phyloP scores from a whole-genome alignment of 2,329 filamentous ascomycete genomes.

The Apiospora saccharicola region DNA sequence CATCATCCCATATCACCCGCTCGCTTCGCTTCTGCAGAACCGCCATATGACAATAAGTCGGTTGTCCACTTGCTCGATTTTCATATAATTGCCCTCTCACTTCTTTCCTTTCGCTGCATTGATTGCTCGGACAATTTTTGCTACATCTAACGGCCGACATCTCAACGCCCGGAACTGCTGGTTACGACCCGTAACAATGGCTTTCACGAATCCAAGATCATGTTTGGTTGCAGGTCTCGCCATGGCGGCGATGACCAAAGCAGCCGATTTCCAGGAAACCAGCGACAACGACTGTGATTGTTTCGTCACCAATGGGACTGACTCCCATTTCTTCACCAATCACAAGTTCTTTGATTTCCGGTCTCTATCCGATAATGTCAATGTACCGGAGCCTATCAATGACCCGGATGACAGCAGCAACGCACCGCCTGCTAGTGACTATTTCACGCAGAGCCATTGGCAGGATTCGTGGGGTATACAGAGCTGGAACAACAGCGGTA shows the following conservation, averaged over 20 bases:
- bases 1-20: slow-evolving; percentile 15
- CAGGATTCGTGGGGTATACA: slow-evolving; percentile 42
- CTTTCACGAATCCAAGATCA: slow-evolving; percentile 28
- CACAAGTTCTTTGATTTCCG: slow-evolving; percentile 61
- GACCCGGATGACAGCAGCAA: slow-evolving; percentile 35
- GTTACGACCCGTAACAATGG: background rate
- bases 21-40: background rate
- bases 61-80: background rate
- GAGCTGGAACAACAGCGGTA: slow-evolving; percentile 41
- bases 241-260: slow-evolving; percentile 29
- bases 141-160: background rate
- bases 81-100: background rate
- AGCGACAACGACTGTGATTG: slow-evolving; percentile 49
- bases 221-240: slow-evolving; percentile 27
- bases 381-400: slow-evolving; percentile 38
- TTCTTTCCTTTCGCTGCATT: background rate
- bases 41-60: background rate
- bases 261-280: slow-evolving; percentile 35
- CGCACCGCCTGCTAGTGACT: slow-evolving; percentile 41
- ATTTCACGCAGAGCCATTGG: slow-evolving; percentile 43
- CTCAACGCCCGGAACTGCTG: background rate
- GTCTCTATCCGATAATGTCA: slow-evolving; percentile 46
- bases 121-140: background rate
- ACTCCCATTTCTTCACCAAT: slow-evolving; percentile 49
- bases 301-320: slow-evolving; percentile 53